Evolutionary conservation across 2,329 filamentous ascomycete species (phyloP).

Genomic region (Ceratocystis papillata): DNA sequence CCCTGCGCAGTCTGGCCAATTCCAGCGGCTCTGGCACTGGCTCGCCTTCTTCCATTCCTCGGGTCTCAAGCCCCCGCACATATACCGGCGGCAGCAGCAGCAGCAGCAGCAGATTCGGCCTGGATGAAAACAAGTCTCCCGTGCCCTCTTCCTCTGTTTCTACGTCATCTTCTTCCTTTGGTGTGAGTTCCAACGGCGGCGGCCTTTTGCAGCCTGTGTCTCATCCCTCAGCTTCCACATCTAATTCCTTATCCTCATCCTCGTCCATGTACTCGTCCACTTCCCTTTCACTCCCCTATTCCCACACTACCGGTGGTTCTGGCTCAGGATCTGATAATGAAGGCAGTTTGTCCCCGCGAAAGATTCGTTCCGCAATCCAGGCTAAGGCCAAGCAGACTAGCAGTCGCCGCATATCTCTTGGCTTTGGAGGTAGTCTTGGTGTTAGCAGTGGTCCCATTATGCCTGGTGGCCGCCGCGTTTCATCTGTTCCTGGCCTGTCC

Average conservation of each 20-base stretch:
- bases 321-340: conserved; percentile 24
- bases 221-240: conserved; percentile 14
- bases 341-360: conserved; percentile 24
- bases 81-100: conserved; percentile 10
- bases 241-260: conserved; percentile 15
- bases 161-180: conserved; percentile 22
- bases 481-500: conserved; percentile 35
- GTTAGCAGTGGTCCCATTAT: conserved; percentile 7
- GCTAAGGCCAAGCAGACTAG: conserved; percentile 17
- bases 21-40: conserved; percentile 16
- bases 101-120: conserved; percentile 2
- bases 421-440: conserved; percentile 15
- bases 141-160: conserved; percentile 14
- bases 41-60: conserved; percentile 23
- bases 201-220: conserved; percentile 19
- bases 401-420: conserved; percentile 21
- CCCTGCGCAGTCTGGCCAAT: conserved; percentile 18
- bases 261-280: too few relatives aligned
- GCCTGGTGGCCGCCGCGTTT: conserved; percentile 22
- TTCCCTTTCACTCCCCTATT: neutral
- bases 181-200: conserved; percentile 22
- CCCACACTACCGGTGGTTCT: conserved; percentile 9
- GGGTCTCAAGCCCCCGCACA: conserved; percentile 21
- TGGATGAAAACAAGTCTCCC: conserved; percentile 21
- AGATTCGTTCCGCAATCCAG: conserved; percentile 24